Conservation (phyloP, 2,329 filamentous ascomycete genomes). For the Podosphaera xanthii region DNA sequence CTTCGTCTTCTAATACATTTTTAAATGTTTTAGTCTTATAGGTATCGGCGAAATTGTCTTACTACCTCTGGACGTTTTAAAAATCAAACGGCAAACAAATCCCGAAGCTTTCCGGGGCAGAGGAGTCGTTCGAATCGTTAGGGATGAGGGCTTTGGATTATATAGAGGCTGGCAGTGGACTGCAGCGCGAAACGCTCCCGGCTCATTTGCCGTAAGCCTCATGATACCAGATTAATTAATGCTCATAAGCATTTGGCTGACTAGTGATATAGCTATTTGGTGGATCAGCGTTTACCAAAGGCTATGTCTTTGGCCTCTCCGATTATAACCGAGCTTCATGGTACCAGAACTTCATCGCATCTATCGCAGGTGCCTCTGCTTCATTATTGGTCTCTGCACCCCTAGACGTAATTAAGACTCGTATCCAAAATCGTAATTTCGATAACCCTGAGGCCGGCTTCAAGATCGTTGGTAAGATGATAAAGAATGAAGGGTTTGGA, state of each 20-base stretch:
- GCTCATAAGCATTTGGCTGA: neutral
- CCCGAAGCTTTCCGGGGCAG: slow-evolving; percentile 92
- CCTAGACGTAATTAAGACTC: slow-evolving; percentile 92
- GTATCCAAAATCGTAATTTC: slow-evolving; percentile 97
- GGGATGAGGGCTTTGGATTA: slow-evolving; percentile 82
- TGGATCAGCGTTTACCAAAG: slow-evolving; percentile 90
- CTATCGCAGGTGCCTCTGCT: slow-evolving; percentile 80
- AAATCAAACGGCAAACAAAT: slow-evolving; percentile 99
- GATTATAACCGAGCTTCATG: slow-evolving; percentile 94
- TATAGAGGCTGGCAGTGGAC: slow-evolving; percentile 98
- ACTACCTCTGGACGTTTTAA: slow-evolving; percentile 83
- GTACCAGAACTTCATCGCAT: slow-evolving; percentile 94
- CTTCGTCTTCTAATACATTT: neutral
- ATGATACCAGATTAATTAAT: neutral
- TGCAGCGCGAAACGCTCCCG: slow-evolving; percentile 85
- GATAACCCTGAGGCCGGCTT: slow-evolving; percentile 92
- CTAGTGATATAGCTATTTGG: slow-evolving; percentile 54
- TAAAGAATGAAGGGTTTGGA: slow-evolving; percentile 61
- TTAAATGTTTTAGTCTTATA: slow-evolving; percentile 41
- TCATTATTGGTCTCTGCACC: slow-evolving; percentile 93
- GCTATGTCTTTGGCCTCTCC: slow-evolving; percentile 69
- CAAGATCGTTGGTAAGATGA: slow-evolving; percentile 80
- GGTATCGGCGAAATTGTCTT: slow-evolving; percentile 95
- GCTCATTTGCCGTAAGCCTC: slow-evolving; percentile 69
- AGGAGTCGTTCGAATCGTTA: slow-evolving; percentile 70